Evolutionary conservation across 352 stramenopile species (phyloP), one percentile per base, ranked within the genome.

Genomic region (Aphanomyces astaci): DNA sequence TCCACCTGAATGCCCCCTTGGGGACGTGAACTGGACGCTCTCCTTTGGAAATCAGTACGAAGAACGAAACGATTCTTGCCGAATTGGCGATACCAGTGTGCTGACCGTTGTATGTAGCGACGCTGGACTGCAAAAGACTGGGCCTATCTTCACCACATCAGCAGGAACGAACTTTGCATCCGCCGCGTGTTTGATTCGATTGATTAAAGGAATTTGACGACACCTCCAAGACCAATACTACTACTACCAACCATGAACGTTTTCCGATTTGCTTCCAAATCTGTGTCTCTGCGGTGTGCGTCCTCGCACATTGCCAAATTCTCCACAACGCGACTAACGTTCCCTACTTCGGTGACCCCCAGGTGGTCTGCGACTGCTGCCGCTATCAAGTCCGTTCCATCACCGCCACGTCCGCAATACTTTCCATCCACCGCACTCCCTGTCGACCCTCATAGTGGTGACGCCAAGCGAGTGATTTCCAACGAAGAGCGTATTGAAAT

Each of bases 71-170:
- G 7, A 43, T 15, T 43, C 15, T 43, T 43, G 36, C 36, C n/a
- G n/a, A n/a, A n/a, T n/a, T n/a, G n/a, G n/a, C n/a, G n/a, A n/a
- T n/a, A n/a, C n/a, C n/a, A n/a, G n/a, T n/a, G n/a, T n/a, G n/a
- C n/a, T n/a, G n/a, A n/a, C n/a, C 7, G 22, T 19, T 59, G n/a
- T 56, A 15, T 56, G 64, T 66, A 71, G 64, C 53, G 64, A 19
- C 53, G 57, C 31, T 71, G 64, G 64, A 64, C 53, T 31, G 64
- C 64, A 27, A 71, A 66, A 48, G 64, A 71, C 45, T 71, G 64
- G 64, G 64, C 64, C 4, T 71, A 71, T 25, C 33, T 71, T 9
- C 49, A 54, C 19, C 64, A 71, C 54, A 71, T 64, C 36, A 57
- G 53, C 53, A 40, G 30, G 13, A 64, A 27, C 53, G 57, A 56